These are phyloP conservation scores for Ascoidea rubescens DNA, from an alignment of 805 yeast species.

Conservation along the genomic window DNA sequence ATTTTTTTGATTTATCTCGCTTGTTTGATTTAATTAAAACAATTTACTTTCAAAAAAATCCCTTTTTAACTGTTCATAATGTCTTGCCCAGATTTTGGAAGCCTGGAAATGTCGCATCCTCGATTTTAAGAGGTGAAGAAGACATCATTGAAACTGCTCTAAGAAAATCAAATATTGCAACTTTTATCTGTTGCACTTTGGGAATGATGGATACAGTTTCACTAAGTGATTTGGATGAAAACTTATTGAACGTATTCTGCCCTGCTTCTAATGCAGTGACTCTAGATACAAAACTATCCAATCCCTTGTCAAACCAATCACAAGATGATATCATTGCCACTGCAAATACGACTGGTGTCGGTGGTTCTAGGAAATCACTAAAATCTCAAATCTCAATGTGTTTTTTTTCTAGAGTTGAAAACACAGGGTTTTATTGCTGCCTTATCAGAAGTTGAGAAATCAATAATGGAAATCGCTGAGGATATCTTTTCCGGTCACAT, in stretches of 20 bases:
- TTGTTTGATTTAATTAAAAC: constrained; percentile 69
- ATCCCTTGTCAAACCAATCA: not conserved
- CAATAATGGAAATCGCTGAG: constrained; percentile 53
- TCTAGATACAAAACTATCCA: constrained; percentile 2
- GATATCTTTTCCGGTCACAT: constrained; percentile 62
- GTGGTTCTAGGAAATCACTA: constrained; percentile 38
- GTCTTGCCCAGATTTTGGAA: constrained; percentile 63
- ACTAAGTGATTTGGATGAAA: constrained; percentile 69
- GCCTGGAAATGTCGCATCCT: constrained; percentile 43
- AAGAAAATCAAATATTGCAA: constrained; percentile 76
- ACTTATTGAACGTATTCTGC: constrained; percentile 78
- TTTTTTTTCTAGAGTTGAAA: constrained; percentile 70
- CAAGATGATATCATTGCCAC: constrained; percentile 9
- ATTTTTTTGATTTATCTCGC: constrained; percentile 53
- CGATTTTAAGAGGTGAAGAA: constrained; percentile 43
- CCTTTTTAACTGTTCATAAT: constrained; percentile 56
- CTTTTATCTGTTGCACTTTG: constrained; percentile 75
- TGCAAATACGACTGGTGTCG: constrained; percentile 24
- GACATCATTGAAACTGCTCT: constrained; percentile 50
- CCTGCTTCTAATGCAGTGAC: constrained; percentile 27
- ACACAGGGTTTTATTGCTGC: constrained; percentile 94
- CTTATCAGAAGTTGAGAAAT: constrained; percentile 48
- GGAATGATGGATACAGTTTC: constrained; percentile 83
- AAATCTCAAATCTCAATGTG: constrained; percentile 79
- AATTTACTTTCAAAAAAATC: constrained; percentile 53